Evolutionary conservation across 2,329 filamentous ascomycete genomes (phyloP), one percentile per base, ranked within the genome.

Genomic region (Cercospora citrullina): DNA sequence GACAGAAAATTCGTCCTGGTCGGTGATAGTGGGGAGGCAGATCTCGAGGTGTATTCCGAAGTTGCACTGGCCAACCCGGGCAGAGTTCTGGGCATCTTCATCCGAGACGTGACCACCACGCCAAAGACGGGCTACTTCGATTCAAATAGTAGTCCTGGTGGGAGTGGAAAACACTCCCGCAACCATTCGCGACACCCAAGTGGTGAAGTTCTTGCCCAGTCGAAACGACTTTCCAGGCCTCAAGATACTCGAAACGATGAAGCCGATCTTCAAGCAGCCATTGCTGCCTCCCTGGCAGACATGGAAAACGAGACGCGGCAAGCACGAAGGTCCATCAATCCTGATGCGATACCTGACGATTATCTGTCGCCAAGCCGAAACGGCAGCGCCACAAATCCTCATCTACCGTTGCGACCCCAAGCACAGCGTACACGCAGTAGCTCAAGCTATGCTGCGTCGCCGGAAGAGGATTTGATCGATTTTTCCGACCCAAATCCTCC

Each of bases 1-100:
- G 86, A 93, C 60, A 86, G 95, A 55, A 92, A 88, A 74, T 99
- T 99, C 75, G 87, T 99, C 2, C 85, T 99, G 2, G 91, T 98
- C 9, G 95, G 95, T 8, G 95, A 99, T 77, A 97, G 94, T 74
- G 95, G 96, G 42, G 95, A 99, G 80, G 95, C 94, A 7, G 96
- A 99, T 80, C 84, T 99, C 3, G 96, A 99, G 78, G 93, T 98
- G 0, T 99, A 99, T 76, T 97, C 94, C 0, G 95, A 99, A 71
- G 86, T 97, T n/a, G 94, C 91, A 0, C 76, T 94, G 36, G 88
- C 91, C 2, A 90, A 98, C 73, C 94, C 94, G 0, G 91, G 91
- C 0, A 87, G 92, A 30, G 89, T 99, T 2, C 82, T 93, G 31
- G 95, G 89, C 0, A 88, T 99, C 6, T 98, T 98, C 79, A 98